Percentiles rank a stretch among this genome's conserved stretches.
phyloP scores from a whole-genome alignment of 768 basidiomycete species.

The Boletus rufocinnamomeus region DNA sequence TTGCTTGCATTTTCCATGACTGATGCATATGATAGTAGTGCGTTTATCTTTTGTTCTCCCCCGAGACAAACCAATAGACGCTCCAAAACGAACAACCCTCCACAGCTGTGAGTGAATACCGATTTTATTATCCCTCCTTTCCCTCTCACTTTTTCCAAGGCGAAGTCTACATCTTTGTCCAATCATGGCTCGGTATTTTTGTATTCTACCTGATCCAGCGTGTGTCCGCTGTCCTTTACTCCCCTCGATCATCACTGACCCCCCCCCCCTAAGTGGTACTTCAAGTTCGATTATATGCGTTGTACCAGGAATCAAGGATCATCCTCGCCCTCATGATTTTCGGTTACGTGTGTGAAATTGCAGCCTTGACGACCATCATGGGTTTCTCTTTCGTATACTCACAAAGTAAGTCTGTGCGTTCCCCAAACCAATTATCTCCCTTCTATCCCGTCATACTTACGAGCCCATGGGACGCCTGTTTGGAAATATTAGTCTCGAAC shows the following conservation, averaged over 20 bases:
- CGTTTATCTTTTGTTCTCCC: not conserved
- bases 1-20: not conserved
- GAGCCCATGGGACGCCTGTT: not conserved
- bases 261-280: slow-evolving; percentile 10
- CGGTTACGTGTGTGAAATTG: slow-evolving; percentile 3
- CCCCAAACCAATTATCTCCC: not conserved
- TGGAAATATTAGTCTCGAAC: not conserved
- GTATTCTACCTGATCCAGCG: slow-evolving; percentile 2
- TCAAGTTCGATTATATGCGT: slow-evolving; percentile 15
- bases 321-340: slow-evolving; percentile 7
- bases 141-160: slow-evolving; percentile 14
- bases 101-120: slow-evolving; percentile 16
- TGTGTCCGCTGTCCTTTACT: not conserved
- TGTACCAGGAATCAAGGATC: slow-evolving; percentile 12
- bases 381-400: not conserved
- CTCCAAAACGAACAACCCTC: not conserved
- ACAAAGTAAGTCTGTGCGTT: not conserved
- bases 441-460: not conserved
- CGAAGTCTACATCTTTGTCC: slow-evolving; percentile 4
- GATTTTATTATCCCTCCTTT: not conserved
- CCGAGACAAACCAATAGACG: not conserved
- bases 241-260: not conserved
- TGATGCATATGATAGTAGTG: slow-evolving; percentile 11
- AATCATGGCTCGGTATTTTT: slow-evolving; percentile 1
- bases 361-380: not conserved